Percentiles rank a stretch among this genome's conserved stretches.
Evolutionary conservation across 169 alveolate genomes (phyloP).

Genomic region (Plasmodium relictum): DNA sequence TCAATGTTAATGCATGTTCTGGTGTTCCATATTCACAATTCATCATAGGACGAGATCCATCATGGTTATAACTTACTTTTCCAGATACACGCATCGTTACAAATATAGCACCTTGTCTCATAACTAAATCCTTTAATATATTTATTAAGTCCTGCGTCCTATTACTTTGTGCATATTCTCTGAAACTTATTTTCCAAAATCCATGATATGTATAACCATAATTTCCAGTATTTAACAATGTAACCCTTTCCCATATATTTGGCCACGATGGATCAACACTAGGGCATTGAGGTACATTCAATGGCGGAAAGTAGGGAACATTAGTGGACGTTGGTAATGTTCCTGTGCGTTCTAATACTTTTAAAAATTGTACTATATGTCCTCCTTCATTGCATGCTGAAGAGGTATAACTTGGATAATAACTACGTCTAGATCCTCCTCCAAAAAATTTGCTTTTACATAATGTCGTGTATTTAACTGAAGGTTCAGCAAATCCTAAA

Average conservation of each 20-base stretch:
- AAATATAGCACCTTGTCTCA: slow-evolving; percentile 62
- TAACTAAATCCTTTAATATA: slow-evolving; percentile 28
- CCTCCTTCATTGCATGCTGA: background rate
- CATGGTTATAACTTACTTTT: slow-evolving; percentile 21
- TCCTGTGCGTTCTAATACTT: background rate
- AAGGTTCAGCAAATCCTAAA: slow-evolving; percentile 30
- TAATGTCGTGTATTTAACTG: slow-evolving; percentile 36
- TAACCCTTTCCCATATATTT: slow-evolving; percentile 37
- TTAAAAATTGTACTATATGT: background rate
- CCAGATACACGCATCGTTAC: slow-evolving; percentile 21
- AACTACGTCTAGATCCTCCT: background rate
- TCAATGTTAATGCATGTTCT: slow-evolving; percentile 65
- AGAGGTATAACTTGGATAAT: slow-evolving; percentile 20
- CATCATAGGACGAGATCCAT: slow-evolving; percentile 45
- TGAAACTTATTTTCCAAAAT: slow-evolving; percentile 37
- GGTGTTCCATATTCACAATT: slow-evolving; percentile 45
- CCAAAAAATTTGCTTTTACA: background rate
- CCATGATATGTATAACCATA: slow-evolving; percentile 4
- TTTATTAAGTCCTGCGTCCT: slow-evolving; percentile 34
- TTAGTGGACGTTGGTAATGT: background rate
- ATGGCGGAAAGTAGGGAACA: background rate
- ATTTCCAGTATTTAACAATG: background rate
- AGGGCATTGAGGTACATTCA: background rate
- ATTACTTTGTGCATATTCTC: slow-evolving; percentile 21
- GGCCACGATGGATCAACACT: background rate